Conservation (phyloP, 2,329 filamentous ascomycete species). For the Pestalotiopsis sp. region DNA sequence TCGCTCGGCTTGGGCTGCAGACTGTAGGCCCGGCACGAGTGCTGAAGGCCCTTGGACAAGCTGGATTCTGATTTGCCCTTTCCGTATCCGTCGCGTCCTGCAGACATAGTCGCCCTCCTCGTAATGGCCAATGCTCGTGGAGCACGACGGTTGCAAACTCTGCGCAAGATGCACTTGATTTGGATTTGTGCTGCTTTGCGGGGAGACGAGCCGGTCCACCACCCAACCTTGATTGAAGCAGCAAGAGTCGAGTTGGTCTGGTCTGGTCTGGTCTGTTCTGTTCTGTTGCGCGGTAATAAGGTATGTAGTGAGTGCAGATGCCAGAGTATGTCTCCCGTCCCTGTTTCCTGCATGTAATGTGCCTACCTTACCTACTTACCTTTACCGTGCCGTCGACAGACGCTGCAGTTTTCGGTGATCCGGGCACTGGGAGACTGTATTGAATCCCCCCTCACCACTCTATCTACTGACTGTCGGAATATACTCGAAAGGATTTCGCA, state of each 20-base stretch:
- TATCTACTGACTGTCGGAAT: too few species aligned
- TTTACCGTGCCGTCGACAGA: not conserved
- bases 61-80: constrained; percentile 18
- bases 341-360: not conserved
- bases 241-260: not conserved
- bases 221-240: not conserved
- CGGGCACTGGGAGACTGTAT: not conserved
- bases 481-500: not conserved
- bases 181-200: not conserved
- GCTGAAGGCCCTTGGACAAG: constrained; percentile 7
- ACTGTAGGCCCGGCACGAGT: constrained; percentile 10
- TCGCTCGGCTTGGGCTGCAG: constrained; percentile 5
- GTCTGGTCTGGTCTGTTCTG: too few species aligned
- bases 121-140: constrained; percentile 9
- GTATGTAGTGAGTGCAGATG: too few species aligned
- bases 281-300: too few species aligned
- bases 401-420: constrained; percentile 3
- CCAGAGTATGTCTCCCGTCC: not conserved
- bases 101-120: not conserved
- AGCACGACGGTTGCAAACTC: constrained; percentile 7
- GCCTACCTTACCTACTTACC: not conserved
- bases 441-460: not conserved
- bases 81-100: constrained; percentile 5
- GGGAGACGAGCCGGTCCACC: too few species aligned
- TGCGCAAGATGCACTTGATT: not conserved